phyloP scores from a whole-genome alignment of 2,329 filamentous ascomycete species.

The Paraphaeosphaeria sporulosa region DNA sequence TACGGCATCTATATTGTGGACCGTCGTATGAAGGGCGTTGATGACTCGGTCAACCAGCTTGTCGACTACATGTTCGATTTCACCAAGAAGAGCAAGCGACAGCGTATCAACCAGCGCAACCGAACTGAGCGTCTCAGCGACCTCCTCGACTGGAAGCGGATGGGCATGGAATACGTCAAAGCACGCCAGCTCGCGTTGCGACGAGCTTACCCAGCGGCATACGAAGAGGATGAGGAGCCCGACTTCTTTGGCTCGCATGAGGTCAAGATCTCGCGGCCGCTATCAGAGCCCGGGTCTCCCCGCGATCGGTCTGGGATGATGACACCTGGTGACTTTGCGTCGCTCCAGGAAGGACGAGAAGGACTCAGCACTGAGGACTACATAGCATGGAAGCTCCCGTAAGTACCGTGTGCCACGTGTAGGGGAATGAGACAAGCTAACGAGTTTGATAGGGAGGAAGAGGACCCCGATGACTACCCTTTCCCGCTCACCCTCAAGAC shows the following conservation, averaged over 20 bases:
- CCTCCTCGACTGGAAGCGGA: constrained; percentile 97
- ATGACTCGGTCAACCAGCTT: constrained; percentile 96
- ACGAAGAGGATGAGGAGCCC: constrained; percentile 77
- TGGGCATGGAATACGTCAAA: constrained; percentile 99
- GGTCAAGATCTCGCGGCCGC: constrained; percentile 91
- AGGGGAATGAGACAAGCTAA: constrained; percentile 35
- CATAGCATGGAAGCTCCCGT: constrained; percentile 97
- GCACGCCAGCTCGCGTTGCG: constrained; percentile 90
- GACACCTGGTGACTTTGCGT: constrained; percentile 98
- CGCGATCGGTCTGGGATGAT: constrained; percentile 94
- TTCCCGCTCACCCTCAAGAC: constrained; percentile 72
- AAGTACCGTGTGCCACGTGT: constrained; percentile 60
- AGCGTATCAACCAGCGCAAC: constrained; percentile 98
- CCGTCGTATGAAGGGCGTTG: constrained; percentile 90
- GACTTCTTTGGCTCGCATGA: constrained; percentile 93
- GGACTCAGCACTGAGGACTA: constrained; percentile 96
- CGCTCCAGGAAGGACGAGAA: constrained; percentile 91
- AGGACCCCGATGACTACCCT: constrained; percentile 82
- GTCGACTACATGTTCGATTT: constrained; percentile 94
- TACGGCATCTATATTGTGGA: constrained; percentile 99
- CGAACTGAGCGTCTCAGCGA: constrained; percentile 94
- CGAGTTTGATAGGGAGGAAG: constrained; percentile 75
- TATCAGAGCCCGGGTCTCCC: constrained; percentile 93
- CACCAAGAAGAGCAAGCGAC: constrained; percentile 87
- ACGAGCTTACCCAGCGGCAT: constrained; percentile 89